phyloP scores from a whole-genome alignment of 192 early-diverging fungal genomes.

The Funneliformis geosporum region DNA sequence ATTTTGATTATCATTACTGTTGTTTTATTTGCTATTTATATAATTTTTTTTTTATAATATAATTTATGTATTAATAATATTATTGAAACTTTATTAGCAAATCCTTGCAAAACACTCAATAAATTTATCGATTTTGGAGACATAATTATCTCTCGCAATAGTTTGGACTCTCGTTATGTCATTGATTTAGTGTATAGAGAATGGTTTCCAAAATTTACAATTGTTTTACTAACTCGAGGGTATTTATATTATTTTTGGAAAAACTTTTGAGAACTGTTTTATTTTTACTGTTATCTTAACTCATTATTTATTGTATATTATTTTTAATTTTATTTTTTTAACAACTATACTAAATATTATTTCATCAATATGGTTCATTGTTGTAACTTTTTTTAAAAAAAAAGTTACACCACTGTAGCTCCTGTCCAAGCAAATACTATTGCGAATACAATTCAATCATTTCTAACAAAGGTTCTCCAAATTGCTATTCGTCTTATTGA shows the following conservation, averaged over 20 bases:
- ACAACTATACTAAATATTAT: too few species aligned
- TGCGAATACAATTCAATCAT: constrained; percentile 20
- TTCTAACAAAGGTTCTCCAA: constrained; percentile 31
- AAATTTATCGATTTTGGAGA: constrained; percentile 4
- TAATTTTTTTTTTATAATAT: background rate
- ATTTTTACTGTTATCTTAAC: background rate
- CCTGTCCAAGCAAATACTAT: constrained; percentile 3
- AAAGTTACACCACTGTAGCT: constrained; percentile 25
- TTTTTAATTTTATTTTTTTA: background rate
- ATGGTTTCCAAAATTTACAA: constrained; percentile 33
- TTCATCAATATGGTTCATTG: too few species aligned
- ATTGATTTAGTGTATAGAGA: constrained; percentile 24
- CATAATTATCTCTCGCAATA: background rate
- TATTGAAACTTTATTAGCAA: background rate
- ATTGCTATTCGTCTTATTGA: constrained; percentile 30
- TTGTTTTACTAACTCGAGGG: constrained; percentile 19
- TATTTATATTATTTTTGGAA: background rate
- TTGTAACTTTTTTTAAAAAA: background rate
- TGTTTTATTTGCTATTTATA: background rate
- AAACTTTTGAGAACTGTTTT: background rate
- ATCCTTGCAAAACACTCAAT: constrained; percentile 24
- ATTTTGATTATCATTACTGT: background rate
- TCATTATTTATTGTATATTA: background rate
- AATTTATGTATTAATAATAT: background rate
- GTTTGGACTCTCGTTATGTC: background rate